Percentiles rank a stretch among this genome's conserved stretches.
Evolutionary conservation across 2,329 filamentous ascomycete species (phyloP).

Genomic region (Fusarium camptoceras): DNA sequence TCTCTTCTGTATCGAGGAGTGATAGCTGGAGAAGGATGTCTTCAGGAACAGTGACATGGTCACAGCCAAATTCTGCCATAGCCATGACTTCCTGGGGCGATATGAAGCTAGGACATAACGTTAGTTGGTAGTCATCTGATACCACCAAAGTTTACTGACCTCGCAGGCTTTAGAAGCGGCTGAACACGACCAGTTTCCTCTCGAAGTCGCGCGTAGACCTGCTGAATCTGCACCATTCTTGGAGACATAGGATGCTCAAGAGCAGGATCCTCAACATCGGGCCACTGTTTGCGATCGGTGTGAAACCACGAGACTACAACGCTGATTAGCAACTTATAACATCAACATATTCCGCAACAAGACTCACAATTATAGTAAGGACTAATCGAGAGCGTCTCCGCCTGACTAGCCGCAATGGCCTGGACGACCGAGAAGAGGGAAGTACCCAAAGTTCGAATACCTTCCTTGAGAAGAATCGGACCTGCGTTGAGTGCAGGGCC

Average conservation of each 20-base stretch:
- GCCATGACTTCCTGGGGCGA: conserved; percentile 4
- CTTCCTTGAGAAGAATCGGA: neutral
- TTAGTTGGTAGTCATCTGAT: rapidly evolving
- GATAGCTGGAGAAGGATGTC: conserved; percentile 7
- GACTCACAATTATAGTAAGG: conserved; percentile 6
- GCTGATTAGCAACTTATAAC: rapidly evolving
- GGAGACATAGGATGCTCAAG: conserved; percentile 18
- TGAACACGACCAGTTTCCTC: neutral
- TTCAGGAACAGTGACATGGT: conserved; percentile 1
- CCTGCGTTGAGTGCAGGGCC: conserved; percentile 13
- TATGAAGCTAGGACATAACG: neutral
- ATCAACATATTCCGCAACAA: rapidly evolving
- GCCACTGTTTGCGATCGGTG: neutral
- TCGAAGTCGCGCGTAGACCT: neutral
- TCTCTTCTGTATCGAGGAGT: neutral
- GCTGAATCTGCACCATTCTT: neutral
- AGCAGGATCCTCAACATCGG: conserved; percentile 9
- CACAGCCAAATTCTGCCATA: conserved; percentile 3
- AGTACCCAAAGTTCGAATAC: conserved; percentile 10
- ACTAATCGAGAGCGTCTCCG: neutral
- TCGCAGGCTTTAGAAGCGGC: conserved; percentile 9
- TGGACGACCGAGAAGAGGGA: conserved; percentile 12
- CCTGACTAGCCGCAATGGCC: neutral
- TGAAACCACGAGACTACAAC: conserved; percentile 8
- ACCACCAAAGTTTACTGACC: neutral